Evolutionary conservation across 768 basidiomycete species (phyloP).

Genomic region (Cystofilobasidium capitatum): DNA sequence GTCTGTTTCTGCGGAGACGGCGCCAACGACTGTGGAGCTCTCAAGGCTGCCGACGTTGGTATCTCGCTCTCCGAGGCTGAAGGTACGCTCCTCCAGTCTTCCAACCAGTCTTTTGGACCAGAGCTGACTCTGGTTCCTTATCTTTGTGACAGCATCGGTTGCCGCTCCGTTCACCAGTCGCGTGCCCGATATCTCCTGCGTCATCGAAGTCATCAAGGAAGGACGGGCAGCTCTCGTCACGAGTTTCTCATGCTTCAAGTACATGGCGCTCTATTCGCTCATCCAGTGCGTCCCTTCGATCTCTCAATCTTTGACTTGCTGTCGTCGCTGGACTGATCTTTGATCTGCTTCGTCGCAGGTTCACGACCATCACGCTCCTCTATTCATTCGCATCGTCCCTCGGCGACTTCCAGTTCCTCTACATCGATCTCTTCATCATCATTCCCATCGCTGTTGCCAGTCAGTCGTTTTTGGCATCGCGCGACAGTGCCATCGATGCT

Average conservation of each 20-base stretch:
- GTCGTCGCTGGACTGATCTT: too few relatives aligned
- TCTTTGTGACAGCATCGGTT: slow-evolving; percentile 43
- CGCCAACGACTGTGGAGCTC: slow-evolving; percentile 94
- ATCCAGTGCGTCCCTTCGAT: slow-evolving; percentile 51
- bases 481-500: not conserved
- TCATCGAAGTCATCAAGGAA: slow-evolving; percentile 92
- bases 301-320: not conserved
- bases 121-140: not conserved
- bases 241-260: slow-evolving; percentile 99
- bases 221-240: slow-evolving; percentile 92
- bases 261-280: slow-evolving; percentile 97
- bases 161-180: slow-evolving; percentile 93
- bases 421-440: slow-evolving; percentile 96
- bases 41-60: slow-evolving; percentile 97
- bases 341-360: slow-evolving; percentile 38
- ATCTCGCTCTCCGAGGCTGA: slow-evolving; percentile 95
- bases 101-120: not conserved
- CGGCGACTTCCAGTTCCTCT: slow-evolving; percentile 86
- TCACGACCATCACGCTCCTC: slow-evolving; percentile 89
- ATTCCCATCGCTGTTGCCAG: slow-evolving; percentile 93
- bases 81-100: slow-evolving; percentile 53
- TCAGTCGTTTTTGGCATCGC: slow-evolving; percentile 44
- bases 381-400: slow-evolving; percentile 95
- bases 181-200: slow-evolving; percentile 88
- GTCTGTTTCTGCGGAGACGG: slow-evolving; percentile 76